phyloP scores from a whole-genome alignment of 345 rosid species.

The Lepidium sativum region DNA sequence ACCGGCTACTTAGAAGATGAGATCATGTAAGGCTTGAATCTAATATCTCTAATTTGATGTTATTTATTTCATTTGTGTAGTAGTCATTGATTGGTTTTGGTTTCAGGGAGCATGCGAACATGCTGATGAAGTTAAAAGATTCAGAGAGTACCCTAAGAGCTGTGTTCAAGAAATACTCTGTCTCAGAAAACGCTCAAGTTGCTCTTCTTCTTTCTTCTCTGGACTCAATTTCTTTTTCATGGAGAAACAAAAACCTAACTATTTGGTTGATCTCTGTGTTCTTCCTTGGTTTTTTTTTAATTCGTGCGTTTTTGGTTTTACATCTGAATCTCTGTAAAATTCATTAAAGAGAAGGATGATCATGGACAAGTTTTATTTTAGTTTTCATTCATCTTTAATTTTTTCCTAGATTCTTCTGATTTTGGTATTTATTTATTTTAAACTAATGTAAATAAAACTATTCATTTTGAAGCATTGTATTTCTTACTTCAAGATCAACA shows the following conservation, averaged over 20 bases:
- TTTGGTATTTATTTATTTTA: background rate
- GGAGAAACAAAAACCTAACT: background rate
- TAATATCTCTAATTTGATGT: background rate
- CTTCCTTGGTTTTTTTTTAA: background rate
- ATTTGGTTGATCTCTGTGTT: background rate
- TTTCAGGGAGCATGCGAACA: slow-evolving; percentile 48
- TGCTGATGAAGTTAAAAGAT: slow-evolving; percentile 39
- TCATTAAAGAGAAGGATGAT: background rate
- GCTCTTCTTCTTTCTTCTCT: slow-evolving; percentile 5
- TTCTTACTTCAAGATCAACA: too few species aligned
- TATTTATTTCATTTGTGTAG: background rate
- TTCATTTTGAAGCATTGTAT: too few species aligned
- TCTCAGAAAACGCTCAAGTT: slow-evolving; percentile 33
- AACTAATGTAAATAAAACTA: too few species aligned
- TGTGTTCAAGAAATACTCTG: slow-evolving; percentile 47
- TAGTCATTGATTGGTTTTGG: background rate
- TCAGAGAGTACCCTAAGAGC: slow-evolving; percentile 52
- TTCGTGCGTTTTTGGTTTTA: background rate
- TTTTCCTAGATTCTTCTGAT: background rate
- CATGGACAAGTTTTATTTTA: background rate
- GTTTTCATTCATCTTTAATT: background rate
- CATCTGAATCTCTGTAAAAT: background rate
- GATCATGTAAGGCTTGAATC: slow-evolving; percentile 5
- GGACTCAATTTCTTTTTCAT: background rate
- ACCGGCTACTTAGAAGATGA: slow-evolving; percentile 23